Percentiles rank a stretch among this genome's conserved stretches.
Evolutionary conservation across 202 grass and related monocot genomes (phyloP).

Genomic region (Eragrostis tef): DNA sequence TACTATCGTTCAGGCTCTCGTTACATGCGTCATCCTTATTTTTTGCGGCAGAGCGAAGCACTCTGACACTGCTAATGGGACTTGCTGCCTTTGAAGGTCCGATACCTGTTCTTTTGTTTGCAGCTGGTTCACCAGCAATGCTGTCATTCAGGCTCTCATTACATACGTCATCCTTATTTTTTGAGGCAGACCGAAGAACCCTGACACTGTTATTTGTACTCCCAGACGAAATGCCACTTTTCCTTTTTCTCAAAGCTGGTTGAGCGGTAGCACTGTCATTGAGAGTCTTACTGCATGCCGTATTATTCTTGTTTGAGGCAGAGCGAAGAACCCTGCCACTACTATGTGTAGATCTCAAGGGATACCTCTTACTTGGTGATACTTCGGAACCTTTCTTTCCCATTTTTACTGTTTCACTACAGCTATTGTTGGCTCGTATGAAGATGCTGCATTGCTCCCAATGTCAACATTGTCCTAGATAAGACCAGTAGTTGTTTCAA

Average conservation of each 20-base stretch:
- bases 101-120: constrained; percentile 43
- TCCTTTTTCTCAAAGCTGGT: constrained; percentile 46
- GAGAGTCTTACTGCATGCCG: constrained; percentile 30
- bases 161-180: constrained; percentile 32
- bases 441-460: constrained; percentile 8
- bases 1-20: constrained; percentile 21
- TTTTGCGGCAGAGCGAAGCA: constrained; percentile 46
- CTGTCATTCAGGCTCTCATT: constrained; percentile 26
- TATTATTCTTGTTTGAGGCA: constrained; percentile 36
- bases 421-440: constrained; percentile 15
- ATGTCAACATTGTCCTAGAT: not conserved
- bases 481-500: constrained; percentile 34
- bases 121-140: constrained; percentile 42
- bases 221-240: constrained; percentile 1
- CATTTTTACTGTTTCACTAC: constrained; percentile 14
- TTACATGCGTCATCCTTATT: constrained; percentile 26
- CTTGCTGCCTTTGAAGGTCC: constrained; percentile 14
- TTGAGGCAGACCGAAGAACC: constrained; percentile 43
- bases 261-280: constrained; percentile 32
- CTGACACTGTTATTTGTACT: constrained; percentile 26
- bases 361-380: constrained; percentile 49
- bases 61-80: constrained; percentile 26
- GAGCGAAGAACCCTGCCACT: constrained; percentile 40
- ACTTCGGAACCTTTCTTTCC: constrained; percentile 45
- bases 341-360: constrained; percentile 49